Conservation (phyloP, 2,329 filamentous ascomycete species). For the Chaetomiaceae sp. region DNA sequence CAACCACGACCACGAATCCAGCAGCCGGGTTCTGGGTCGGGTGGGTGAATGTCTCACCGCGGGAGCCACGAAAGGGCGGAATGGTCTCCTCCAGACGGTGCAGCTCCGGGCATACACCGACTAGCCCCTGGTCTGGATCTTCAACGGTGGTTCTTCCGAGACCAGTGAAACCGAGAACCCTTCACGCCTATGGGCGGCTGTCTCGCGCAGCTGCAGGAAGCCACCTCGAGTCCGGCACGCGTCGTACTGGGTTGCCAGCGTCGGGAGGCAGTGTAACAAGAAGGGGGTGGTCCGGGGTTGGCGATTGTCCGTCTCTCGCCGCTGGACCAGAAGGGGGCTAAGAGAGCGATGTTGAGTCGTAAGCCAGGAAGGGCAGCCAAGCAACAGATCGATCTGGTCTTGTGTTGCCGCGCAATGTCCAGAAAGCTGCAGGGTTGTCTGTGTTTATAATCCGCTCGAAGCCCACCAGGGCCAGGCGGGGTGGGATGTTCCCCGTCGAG, state of each 20-base stretch:
- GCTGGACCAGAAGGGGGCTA: slow-evolving; percentile 2
- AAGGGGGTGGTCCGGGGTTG: slow-evolving; percentile 1
- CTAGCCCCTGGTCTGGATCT: background rate
- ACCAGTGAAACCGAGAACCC: slow-evolving; percentile 4
- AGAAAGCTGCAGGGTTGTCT: slow-evolving; percentile 9
- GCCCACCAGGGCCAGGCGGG: slow-evolving; percentile 15
- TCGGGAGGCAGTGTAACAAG: slow-evolving; percentile 16
- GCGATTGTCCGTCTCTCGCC: slow-evolving; percentile 7
- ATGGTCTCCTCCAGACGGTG: slow-evolving; percentile 8
- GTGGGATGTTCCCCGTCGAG: slow-evolving; percentile 5
- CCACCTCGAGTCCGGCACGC: slow-evolving; percentile 13
- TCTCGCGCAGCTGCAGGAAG: slow-evolving; percentile 22
- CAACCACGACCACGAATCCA: slow-evolving; percentile 22
- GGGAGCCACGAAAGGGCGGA: slow-evolving; percentile 9
- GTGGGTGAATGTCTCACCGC: slow-evolving; percentile 18
- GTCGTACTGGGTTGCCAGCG: slow-evolving; percentile 6
- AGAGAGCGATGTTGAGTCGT: slow-evolving; percentile 3
- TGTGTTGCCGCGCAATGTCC: background rate
- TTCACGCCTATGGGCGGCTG: slow-evolving; percentile 3
- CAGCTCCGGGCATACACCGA: slow-evolving; percentile 5
- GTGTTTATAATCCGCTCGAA: slow-evolving; percentile 14
- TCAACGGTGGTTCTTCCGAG: slow-evolving; percentile 8
- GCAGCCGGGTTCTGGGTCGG: slow-evolving; percentile 22
- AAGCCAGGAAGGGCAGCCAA: background rate
- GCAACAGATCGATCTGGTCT: slow-evolving; percentile 1